Evolutionary conservation across 1,139 yeast species (phyloP).

Genomic region (Nadsonia starkeyi-henricii): DNA sequence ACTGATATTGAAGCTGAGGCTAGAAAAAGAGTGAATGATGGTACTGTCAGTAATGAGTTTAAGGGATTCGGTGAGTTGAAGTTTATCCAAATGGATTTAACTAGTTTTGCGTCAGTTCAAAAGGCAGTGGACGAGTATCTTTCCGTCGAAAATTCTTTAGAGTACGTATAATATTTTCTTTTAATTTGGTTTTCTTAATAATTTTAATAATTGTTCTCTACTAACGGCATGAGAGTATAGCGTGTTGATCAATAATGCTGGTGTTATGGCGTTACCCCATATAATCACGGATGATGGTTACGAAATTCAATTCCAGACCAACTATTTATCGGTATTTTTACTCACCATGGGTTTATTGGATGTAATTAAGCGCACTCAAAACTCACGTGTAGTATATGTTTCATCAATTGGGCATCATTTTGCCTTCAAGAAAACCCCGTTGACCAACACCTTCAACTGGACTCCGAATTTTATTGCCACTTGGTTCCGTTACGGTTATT

Average conservation of each 20-base stretch:
- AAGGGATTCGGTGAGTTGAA: slow-evolving; percentile 40
- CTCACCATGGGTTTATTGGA: slow-evolving; percentile 51
- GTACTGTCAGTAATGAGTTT: slow-evolving; percentile 8
- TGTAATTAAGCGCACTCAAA: slow-evolving; percentile 29
- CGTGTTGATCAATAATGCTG: slow-evolving; percentile 65
- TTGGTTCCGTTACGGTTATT: slow-evolving; percentile 67
- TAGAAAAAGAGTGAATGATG: slow-evolving; percentile 18
- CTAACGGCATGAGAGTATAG: too few relatives aligned
- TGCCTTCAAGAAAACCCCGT: slow-evolving; percentile 36
- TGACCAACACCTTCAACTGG: slow-evolving; percentile 41
- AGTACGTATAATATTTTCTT: background rate
- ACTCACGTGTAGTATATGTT: slow-evolving; percentile 50
- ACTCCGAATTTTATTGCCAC: slow-evolving; percentile 56
- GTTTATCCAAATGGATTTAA: slow-evolving; percentile 48
- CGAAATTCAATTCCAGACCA: slow-evolving; percentile 71
- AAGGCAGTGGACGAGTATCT: slow-evolving; percentile 34
- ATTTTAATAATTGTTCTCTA: slow-evolving; percentile 36
- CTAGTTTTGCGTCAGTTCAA: slow-evolving; percentile 43
- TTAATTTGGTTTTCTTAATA: slow-evolving; percentile 5
- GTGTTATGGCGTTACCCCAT: slow-evolving; percentile 65
- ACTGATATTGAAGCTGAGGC: slow-evolving; percentile 44
- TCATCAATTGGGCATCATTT: slow-evolving; percentile 60
- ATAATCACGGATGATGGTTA: slow-evolving; percentile 53
- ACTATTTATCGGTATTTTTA: slow-evolving; percentile 62
- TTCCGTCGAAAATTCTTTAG: background rate